Percentiles rank a stretch among this genome's conserved stretches.
phyloP scores from a whole-genome alignment of 164 flowering plant genomes.

The Aristolochia contorta region DNA sequence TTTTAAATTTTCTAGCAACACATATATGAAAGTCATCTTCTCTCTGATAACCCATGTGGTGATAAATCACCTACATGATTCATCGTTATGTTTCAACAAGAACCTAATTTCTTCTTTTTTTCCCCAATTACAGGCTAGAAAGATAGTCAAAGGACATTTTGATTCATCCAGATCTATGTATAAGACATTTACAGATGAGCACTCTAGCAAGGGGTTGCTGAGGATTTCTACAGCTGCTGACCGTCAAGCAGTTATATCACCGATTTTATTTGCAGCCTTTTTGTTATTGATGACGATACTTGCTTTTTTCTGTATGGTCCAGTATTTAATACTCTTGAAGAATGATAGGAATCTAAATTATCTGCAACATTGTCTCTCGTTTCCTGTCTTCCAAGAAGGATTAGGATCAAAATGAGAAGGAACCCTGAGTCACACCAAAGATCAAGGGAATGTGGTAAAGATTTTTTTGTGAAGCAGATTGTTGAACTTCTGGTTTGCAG shows the following conservation, averaged over 20 bases:
- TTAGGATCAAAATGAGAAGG: slow-evolving; percentile 62
- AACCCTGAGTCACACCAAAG: slow-evolving; percentile 31
- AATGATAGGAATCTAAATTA: slow-evolving; percentile 47
- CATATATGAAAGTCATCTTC: neutral
- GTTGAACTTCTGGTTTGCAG: neutral
- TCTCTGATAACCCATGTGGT: neutral
- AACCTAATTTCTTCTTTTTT: neutral
- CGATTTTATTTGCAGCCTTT: slow-evolving; percentile 23
- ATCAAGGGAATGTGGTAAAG: slow-evolving; percentile 43
- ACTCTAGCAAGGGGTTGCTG: slow-evolving; percentile 36
- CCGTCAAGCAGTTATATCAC: slow-evolving; percentile 24
- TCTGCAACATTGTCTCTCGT: slow-evolving; percentile 49
- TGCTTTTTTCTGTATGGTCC: no score
- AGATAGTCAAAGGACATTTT: slow-evolving; percentile 61
- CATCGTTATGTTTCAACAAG: no score
- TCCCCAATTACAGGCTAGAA: slow-evolving; percentile 36
- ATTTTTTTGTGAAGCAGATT: no score
- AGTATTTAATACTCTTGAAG: neutral
- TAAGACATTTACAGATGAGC: slow-evolving; percentile 47
- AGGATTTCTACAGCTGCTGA: slow-evolving; percentile 24
- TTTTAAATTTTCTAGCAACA: no score
- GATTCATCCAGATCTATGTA: slow-evolving; percentile 49
- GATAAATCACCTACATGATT: neutral
- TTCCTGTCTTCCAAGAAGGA: slow-evolving; percentile 46
- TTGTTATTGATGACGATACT: no score